Percentiles rank a stretch among this genome's conserved stretches.
Conservation (phyloP, 2,329 filamentous ascomycete genomes). For the Lasiodiplodia gonubiensis region DNA sequence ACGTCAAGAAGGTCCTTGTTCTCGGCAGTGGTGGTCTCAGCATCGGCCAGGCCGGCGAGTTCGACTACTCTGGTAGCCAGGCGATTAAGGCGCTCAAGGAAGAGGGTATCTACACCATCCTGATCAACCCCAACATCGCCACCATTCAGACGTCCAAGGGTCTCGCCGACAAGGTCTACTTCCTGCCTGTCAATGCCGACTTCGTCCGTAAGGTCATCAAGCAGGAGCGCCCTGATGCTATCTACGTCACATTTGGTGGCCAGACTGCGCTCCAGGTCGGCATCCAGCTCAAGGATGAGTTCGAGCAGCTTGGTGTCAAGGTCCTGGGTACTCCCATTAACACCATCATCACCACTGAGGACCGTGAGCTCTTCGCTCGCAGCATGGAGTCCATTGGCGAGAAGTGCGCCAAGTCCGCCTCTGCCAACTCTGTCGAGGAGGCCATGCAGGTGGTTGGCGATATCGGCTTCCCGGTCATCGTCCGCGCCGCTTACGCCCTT, state of each 20-base stretch:
- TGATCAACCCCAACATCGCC: conserved; percentile 99
- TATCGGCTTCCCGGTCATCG: conserved; percentile 96
- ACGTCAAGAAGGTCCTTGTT: conserved; percentile 92
- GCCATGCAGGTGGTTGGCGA: conserved; percentile 85
- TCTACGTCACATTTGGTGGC: conserved; percentile 97
- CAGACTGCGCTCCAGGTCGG: conserved; percentile 97
- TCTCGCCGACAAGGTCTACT: conserved; percentile 97
- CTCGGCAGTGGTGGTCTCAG: conserved; percentile 93
- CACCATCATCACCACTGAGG: conserved; percentile 98
- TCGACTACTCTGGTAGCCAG: conserved; percentile 97
- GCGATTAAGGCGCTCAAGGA: conserved; percentile 98
- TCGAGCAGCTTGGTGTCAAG: conserved; percentile 87
- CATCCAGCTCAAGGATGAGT: conserved; percentile 97
- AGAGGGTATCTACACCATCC: conserved; percentile 95
- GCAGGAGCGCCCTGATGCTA: conserved; percentile 92
- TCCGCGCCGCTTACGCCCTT: conserved; percentile 93
- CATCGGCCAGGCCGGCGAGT: conserved; percentile 97
- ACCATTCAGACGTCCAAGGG: conserved; percentile 99
- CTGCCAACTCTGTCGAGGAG: conserved; percentile 86
- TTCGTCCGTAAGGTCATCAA: conserved; percentile 98
- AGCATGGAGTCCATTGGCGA: conserved; percentile 99
- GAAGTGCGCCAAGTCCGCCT: conserved; percentile 97
- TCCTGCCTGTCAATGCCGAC: conserved; percentile 93
- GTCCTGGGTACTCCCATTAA: conserved; percentile 96
- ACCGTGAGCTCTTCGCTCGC: conserved; percentile 94